phyloP scores from a whole-genome alignment of 306 rosid genomes.

The Begonia loranthoides region DNA sequence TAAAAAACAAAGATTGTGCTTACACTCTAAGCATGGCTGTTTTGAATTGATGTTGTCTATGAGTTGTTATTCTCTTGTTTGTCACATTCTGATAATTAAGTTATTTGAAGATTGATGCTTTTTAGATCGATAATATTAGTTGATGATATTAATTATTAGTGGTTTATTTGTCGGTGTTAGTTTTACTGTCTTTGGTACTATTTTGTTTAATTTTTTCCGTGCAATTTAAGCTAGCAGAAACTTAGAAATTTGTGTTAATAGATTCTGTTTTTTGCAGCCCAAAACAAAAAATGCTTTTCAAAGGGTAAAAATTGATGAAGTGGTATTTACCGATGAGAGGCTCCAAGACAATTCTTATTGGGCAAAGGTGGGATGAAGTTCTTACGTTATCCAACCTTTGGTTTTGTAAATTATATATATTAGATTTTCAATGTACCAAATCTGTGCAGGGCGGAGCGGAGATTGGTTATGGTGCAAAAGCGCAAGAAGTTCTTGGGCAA shows the following conservation, averaged over 20 bases:
- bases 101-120: too few relatives aligned
- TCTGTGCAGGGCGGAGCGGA: slow-evolving; percentile 75
- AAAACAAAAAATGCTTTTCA: slow-evolving; percentile 58
- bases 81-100: too few relatives aligned
- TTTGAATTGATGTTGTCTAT: too few relatives aligned
- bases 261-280: slow-evolving; percentile 35
- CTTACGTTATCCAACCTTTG: slow-evolving; percentile 3
- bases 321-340: slow-evolving; percentile 48
- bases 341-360: slow-evolving; percentile 87
- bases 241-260: background rate
- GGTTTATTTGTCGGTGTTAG: too few relatives aligned
- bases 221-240: too few relatives aligned
- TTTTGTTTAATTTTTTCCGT: too few relatives aligned
- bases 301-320: slow-evolving; percentile 57
- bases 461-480: slow-evolving; percentile 91
- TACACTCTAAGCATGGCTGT: too few relatives aligned
- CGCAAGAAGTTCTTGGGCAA: slow-evolving; percentile 83
- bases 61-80: too few relatives aligned
- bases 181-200: too few relatives aligned
- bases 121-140: too few relatives aligned
- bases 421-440: slow-evolving; percentile 7
- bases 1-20: too few relatives aligned
- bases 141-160: too few relatives aligned
- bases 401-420: background rate
- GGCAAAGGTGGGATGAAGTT: slow-evolving; percentile 62